Percentiles rank a stretch among this genome's conserved stretches.
phyloP scores from a whole-genome alignment of 129 eudicot genomes.

The Smallanthus sonchifolius region DNA sequence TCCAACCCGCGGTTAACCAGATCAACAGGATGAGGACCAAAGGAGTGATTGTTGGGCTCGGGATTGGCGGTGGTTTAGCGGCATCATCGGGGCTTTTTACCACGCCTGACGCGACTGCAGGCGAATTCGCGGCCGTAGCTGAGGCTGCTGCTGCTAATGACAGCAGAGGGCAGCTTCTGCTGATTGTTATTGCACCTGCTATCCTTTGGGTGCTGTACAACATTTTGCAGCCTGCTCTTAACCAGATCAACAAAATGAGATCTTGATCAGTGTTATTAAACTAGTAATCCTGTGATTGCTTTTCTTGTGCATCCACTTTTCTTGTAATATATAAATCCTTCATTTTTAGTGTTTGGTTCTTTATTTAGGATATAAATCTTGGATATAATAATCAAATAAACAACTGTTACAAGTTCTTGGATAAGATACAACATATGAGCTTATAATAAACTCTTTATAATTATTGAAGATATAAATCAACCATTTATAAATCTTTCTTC shows the following conservation, averaged over 20 bases:
- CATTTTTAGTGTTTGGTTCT: neutral
- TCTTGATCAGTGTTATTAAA: constrained; percentile 22
- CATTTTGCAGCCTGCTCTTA: constrained; percentile 94
- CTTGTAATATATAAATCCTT: neutral
- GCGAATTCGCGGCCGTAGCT: constrained; percentile 42
- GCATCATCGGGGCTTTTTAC: constrained; percentile 44
- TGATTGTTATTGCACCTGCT: constrained; percentile 81
- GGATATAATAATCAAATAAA: neutral
- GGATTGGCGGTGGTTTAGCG: constrained; percentile 67
- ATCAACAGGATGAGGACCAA: constrained; percentile 64
- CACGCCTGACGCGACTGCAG: constrained; percentile 54
- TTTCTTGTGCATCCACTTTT: neutral
- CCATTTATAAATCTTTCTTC: constrained; percentile 41
- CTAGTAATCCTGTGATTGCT: constrained; percentile 29
- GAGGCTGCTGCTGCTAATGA: constrained; percentile 46
- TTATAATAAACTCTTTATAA: neutral
- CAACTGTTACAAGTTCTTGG: neutral
- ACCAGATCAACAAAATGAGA: constrained; percentile 89
- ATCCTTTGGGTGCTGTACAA: constrained; percentile 81
- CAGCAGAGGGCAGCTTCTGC: constrained; percentile 65
- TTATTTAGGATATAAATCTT: neutral
- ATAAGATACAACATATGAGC: constrained; percentile 8
- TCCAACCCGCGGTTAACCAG: constrained; percentile 82
- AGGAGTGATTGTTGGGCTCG: constrained; percentile 66
- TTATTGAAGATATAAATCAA: neutral